Percentiles rank a stretch among this genome's conserved stretches.
phyloP scores from a whole-genome alignment of 495 filamentous ascomycete species.

The Podospora sp. region DNA sequence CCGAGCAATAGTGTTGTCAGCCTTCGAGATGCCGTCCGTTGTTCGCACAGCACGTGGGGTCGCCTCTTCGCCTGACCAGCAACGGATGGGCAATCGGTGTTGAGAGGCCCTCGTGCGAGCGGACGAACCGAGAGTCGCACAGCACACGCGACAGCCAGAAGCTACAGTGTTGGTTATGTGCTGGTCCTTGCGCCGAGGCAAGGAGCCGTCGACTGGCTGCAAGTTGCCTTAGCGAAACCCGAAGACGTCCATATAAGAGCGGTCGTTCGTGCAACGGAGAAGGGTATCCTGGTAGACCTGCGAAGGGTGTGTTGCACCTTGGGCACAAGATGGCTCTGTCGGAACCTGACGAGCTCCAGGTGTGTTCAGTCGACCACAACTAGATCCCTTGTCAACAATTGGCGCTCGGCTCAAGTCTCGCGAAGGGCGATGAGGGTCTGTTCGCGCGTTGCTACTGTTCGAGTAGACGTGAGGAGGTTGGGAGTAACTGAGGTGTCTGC shows the following conservation, averaged over 20 bases:
- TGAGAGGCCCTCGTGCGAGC: not conserved
- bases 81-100: not conserved
- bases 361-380: not conserved
- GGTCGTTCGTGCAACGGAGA: slow-evolving; percentile 8
- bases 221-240: slow-evolving; percentile 32
- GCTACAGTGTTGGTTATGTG: slow-evolving; percentile 14
- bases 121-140: slow-evolving; percentile 14
- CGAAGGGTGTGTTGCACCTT: slow-evolving; percentile 17
- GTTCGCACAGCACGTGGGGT: not conserved
- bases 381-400: not conserved
- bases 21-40: not conserved
- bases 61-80: not conserved
- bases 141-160: slow-evolving; percentile 9
- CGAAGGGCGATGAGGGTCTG: not conserved
- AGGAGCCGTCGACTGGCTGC: slow-evolving; percentile 32
- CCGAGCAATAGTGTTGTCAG: slow-evolving; percentile 29
- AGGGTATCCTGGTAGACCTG: not conserved
- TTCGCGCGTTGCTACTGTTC: not conserved
- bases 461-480: not conserved
- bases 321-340: slow-evolving; percentile 5
- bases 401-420: not conserved
- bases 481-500: not conserved
- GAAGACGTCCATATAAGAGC: slow-evolving; percentile 32
- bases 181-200: slow-evolving; percentile 22
- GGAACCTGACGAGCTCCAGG: slow-evolving; percentile 1